A percentile compares a stretch with the other conserved stretches of the same genome.
Evolutionary conservation across 176 grass and related monocot species (phyloP).

Genomic region (Elaeis guineensis): DNA sequence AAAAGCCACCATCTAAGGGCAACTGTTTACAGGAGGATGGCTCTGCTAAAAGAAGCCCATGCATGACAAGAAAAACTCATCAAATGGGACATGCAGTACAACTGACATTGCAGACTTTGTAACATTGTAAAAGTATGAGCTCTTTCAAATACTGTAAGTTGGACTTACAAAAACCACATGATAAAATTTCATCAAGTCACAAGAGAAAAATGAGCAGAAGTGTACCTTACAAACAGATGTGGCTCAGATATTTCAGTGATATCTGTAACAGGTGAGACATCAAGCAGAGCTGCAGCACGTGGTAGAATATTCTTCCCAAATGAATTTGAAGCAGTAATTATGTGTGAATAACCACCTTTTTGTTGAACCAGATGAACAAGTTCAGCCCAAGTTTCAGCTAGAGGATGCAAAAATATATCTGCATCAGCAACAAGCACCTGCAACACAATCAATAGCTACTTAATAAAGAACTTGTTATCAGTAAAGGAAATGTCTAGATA

Average conservation of each 20-base stretch:
- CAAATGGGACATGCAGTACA: no score
- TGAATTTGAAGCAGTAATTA: slow-evolving; percentile 67
- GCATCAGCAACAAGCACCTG: slow-evolving; percentile 84
- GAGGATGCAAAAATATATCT: slow-evolving; percentile 46
- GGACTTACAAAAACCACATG: not conserved
- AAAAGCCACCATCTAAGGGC: no score
- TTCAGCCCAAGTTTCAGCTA: slow-evolving; percentile 76
- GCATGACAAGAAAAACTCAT: no score
- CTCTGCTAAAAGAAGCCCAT: no score
- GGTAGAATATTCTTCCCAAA: slow-evolving; percentile 97
- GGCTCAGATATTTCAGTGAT: slow-evolving; percentile 59
- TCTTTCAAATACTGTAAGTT: no score
- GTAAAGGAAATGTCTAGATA: no score
- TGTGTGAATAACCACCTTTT: slow-evolving; percentile 65
- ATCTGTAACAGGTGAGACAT: slow-evolving; percentile 91
- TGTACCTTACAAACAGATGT: slow-evolving; percentile 69
- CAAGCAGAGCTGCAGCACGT: slow-evolving; percentile 70
- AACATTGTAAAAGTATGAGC: no score
- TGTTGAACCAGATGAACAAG: slow-evolving; percentile 61
- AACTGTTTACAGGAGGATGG: no score
- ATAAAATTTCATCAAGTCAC: not conserved
- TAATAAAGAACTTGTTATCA: not conserved
- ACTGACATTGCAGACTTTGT: no score
- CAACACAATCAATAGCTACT: not conserved
- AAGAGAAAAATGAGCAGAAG: not conserved